A percentile compares a stretch with the other conserved stretches of the same genome.
These are phyloP conservation scores for Euptelea pleiosperma DNA, from an alignment of 164 flowering plant species.

Conservation along the genomic window DNA sequence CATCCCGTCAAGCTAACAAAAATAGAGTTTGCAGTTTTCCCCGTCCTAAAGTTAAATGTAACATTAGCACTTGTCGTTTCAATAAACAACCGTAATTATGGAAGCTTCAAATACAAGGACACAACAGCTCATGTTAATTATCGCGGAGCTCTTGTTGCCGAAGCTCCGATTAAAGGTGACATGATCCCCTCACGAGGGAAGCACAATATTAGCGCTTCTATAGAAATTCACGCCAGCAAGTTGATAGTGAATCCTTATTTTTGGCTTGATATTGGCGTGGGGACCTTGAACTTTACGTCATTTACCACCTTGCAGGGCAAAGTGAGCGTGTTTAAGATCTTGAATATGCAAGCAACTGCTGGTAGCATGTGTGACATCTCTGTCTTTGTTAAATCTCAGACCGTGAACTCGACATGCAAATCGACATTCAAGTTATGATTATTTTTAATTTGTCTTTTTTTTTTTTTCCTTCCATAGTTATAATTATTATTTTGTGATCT, in stretches of 20 bases:
- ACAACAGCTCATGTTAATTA: slow-evolving; percentile 27
- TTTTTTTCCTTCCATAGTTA: too few relatives aligned
- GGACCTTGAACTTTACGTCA: slow-evolving; percentile 37
- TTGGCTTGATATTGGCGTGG: slow-evolving; percentile 14
- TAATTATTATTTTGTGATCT: too few relatives aligned
- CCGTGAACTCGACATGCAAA: slow-evolving; percentile 22
- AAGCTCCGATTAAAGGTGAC: slow-evolving; percentile 26
- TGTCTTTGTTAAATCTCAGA: slow-evolving; percentile 6
- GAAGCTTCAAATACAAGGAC: slow-evolving; percentile 30
- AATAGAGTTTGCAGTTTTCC: slow-evolving; percentile 12
- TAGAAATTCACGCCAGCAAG: slow-evolving; percentile 24
- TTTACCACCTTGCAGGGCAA: slow-evolving; percentile 29
- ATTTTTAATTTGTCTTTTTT: not conserved
- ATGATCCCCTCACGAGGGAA: slow-evolving; percentile 24
- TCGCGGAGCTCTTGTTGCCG: slow-evolving; percentile 28
- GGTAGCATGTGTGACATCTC: slow-evolving; percentile 29
- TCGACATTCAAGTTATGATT: slow-evolving; percentile 21
- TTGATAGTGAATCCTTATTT: slow-evolving; percentile 19
- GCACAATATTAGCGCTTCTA: slow-evolving; percentile 27
- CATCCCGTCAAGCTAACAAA: slow-evolving; percentile 18
- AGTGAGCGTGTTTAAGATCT: slow-evolving; percentile 27
- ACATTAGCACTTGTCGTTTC: slow-evolving; percentile 26
- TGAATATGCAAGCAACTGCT: slow-evolving; percentile 29
- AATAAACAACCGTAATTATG: slow-evolving; percentile 38
- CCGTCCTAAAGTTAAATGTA: slow-evolving; percentile 23